Evolutionary conservation across 805 yeast species (phyloP).

Genomic region (Brettanomyces naardenensis): DNA sequence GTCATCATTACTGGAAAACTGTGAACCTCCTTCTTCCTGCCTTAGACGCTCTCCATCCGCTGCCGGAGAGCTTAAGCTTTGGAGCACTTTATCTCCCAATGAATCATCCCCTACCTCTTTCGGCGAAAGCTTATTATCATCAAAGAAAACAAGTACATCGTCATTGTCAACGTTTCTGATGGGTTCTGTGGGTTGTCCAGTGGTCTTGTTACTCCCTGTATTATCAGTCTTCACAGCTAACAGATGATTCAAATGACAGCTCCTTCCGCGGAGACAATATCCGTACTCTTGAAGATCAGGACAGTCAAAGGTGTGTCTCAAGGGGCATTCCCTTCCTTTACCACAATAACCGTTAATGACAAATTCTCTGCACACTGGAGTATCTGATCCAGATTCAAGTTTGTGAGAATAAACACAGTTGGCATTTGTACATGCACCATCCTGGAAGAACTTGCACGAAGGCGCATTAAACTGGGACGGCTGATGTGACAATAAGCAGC

Average conservation of each 20-base stretch:
- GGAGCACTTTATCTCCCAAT: neutral
- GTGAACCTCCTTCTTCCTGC: constrained; percentile 1
- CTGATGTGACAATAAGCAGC: constrained; percentile 51
- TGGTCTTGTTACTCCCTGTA: neutral
- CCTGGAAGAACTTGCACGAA: constrained; percentile 44
- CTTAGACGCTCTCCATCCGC: constrained; percentile 1
- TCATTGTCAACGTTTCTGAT: constrained; percentile 26
- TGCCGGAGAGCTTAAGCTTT: neutral
- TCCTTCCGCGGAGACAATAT: constrained; percentile 42
- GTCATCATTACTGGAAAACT: neutral
- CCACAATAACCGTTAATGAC: constrained; percentile 64
- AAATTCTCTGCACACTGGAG: constrained; percentile 54
- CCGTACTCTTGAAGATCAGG: constrained; percentile 66
- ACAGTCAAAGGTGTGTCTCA: constrained; percentile 53
- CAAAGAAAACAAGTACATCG: constrained; percentile 12
- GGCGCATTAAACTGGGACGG: constrained; percentile 55
- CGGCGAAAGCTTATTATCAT: constrained; percentile 2
- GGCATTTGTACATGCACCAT: constrained; percentile 38
- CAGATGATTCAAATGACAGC: constrained; percentile 48
- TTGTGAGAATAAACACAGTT: constrained; percentile 47
- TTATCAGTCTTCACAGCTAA: constrained; percentile 12
- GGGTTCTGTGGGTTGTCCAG: neutral
- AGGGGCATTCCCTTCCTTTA: constrained; percentile 49
- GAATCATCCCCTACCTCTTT: neutral
- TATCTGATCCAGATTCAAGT: constrained; percentile 27